Percentiles rank a stretch among this genome's conserved stretches.
Conservation (phyloP, 2,329 filamentous ascomycete species). For the Sporothrix protearum region DNA sequence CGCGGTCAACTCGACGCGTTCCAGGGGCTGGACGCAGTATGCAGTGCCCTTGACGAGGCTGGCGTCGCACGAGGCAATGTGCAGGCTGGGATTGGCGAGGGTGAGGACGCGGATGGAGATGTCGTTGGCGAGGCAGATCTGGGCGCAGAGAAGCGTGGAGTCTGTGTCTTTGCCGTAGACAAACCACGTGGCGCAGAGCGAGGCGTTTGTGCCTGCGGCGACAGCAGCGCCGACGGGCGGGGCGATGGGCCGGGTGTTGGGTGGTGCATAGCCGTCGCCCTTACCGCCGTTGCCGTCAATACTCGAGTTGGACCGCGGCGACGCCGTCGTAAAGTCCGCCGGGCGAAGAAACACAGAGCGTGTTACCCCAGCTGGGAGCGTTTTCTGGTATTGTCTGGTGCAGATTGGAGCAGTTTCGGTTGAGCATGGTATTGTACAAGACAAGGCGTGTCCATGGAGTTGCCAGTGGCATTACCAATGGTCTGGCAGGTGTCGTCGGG, state of each 20-base stretch:
- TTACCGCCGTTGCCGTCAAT: background rate
- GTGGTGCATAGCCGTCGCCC: background rate
- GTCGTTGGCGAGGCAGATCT: background rate
- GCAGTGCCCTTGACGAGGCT: background rate
- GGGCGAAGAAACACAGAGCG: background rate
- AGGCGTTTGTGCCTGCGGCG: background rate
- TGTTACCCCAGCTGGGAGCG: background rate
- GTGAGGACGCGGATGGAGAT: background rate
- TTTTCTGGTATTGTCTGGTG: too few species aligned
- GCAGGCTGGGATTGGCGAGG: background rate
- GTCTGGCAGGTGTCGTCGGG: background rate
- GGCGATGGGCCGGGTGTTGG: too few species aligned
- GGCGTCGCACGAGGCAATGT: background rate
- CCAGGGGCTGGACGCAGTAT: background rate
- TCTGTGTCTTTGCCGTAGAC: too few species aligned
- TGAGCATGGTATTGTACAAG: background rate
- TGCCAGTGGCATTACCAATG: background rate
- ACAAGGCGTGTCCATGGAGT: background rate
- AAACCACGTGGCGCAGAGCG: background rate
- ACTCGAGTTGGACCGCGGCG: background rate
- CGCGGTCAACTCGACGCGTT: too few species aligned
- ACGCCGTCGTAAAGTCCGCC: background rate
- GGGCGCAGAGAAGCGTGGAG: background rate
- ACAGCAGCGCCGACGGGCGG: background rate
- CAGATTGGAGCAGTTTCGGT: background rate